phyloP scores from a whole-genome alignment of 208 protist genomes.

The Leishmania arabica region DNA sequence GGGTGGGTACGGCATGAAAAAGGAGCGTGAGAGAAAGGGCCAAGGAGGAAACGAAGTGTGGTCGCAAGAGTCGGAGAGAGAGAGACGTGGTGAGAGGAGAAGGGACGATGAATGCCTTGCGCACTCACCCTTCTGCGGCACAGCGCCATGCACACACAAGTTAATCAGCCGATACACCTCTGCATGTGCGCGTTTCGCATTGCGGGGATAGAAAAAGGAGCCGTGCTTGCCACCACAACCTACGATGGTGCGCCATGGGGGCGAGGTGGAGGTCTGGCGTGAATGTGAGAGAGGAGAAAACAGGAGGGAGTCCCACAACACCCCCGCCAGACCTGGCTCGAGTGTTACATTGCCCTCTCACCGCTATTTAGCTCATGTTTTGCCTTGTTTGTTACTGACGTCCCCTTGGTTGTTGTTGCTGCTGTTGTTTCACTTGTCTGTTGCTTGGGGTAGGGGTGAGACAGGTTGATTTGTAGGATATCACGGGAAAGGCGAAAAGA shows the following conservation, averaged over 20 bases:
- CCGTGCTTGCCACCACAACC: neutral
- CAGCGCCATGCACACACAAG: neutral
- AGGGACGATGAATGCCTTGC: neutral
- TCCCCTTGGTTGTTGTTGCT: neutral
- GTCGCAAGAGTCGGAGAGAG: neutral
- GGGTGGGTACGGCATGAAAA: neutral
- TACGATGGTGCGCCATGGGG: no score
- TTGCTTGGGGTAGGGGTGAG: neutral
- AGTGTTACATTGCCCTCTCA: neutral
- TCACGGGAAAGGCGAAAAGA: neutral
- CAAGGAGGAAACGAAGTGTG: neutral
- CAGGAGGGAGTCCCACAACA: neutral
- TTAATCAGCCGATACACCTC: neutral
- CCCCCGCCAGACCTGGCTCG: neutral
- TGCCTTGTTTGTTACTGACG: neutral
- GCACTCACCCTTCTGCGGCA: neutral
- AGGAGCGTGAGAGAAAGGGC: neutral
- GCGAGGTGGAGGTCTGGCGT: neutral
- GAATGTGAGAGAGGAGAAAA: neutral
- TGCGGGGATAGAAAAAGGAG: neutral
- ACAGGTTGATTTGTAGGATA: neutral
- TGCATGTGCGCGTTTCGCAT: neutral
- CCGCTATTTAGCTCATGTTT: neutral
- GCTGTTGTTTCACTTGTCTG: neutral
- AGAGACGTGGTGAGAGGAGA: neutral